Conservation (phyloP, 2,329 filamentous ascomycete genomes). For the Raffaelea arxii region DNA sequence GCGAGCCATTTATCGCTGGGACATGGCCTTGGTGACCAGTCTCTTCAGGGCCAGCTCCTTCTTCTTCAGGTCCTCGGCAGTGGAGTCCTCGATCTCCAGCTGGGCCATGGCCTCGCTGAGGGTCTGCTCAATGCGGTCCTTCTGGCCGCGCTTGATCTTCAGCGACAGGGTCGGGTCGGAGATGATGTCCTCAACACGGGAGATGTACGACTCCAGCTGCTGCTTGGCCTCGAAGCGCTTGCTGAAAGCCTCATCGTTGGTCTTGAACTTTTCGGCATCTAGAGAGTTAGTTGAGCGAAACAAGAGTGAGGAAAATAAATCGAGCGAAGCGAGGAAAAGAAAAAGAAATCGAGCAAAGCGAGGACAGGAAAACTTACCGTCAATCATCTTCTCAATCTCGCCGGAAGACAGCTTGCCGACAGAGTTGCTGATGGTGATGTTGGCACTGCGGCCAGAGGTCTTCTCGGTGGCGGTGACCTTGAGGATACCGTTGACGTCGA, state of each 20-base stretch:
- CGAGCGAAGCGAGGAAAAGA: slow-evolving; percentile 2
- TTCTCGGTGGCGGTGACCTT: slow-evolving; percentile 99
- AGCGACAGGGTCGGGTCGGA: slow-evolving; percentile 91
- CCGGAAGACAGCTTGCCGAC: slow-evolving; percentile 91
- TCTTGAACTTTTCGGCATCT: slow-evolving; percentile 98
- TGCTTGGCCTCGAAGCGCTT: slow-evolving; percentile 99
- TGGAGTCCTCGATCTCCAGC: slow-evolving; percentile 89
- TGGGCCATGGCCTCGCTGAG: slow-evolving; percentile 96
- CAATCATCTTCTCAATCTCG: slow-evolving; percentile 98
- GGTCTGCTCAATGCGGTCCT: slow-evolving; percentile 98
- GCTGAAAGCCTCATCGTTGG: slow-evolving; percentile 94
- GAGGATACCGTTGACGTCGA: slow-evolving; percentile 99
- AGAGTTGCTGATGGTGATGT: slow-evolving; percentile 99
- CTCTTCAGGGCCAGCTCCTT: slow-evolving; percentile 98
- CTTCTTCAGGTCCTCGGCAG: slow-evolving; percentile 96
- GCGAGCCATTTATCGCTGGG: slow-evolving; percentile 60
- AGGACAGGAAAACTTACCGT: slow-evolving; percentile 40
- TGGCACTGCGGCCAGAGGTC: slow-evolving; percentile 92
- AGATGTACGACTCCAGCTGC: slow-evolving; percentile 98
- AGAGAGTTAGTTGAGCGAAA: neutral
- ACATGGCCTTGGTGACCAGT: slow-evolving; percentile 96
- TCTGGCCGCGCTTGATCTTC: slow-evolving; percentile 97
- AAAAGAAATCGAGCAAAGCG: slow-evolving; percentile 1
- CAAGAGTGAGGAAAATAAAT: neutral
- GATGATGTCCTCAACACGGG: slow-evolving; percentile 96